Base-by-base conservation (phyloP, 1,139 yeast species). In the Pichia sp. region DNA sequence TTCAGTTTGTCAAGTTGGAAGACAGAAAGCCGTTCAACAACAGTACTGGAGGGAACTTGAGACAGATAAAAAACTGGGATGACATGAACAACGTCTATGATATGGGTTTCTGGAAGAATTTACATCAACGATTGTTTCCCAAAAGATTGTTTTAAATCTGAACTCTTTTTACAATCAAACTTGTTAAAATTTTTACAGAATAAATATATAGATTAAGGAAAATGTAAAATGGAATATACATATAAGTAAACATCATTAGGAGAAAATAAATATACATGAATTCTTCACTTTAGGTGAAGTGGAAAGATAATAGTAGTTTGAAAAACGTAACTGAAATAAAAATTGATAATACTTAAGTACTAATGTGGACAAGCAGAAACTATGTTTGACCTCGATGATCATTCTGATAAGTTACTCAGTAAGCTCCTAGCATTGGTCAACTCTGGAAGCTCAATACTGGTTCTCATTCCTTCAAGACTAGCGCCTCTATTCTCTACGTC, bases 41-140 rank as follows among this genome's bases (percentile, higher is more conserved):
- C n/a, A 2, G 9, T 3, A 8, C 31, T 8, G 52, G 55, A 1
- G 58, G 58, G 1, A 43, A 27, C 1, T 30, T 57, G 9, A 30
- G 47, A 10, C 64, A 65, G 47, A 71, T 84, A 1, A 54, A 58
- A 6, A 70, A 73, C 12, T 75, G 81, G 59, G 73, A 71, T 1
- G 84, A 82, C 24, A 63, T 89, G 54, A 73, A 69, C 43, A 89
- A 89, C 63, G 73, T 85, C 7, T 88, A 89, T 67, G 96, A 89
- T 63, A 62, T 61, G 7, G 96, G 95, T 9, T 83, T 85, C 62
- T 63, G 71, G 68, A 56, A 60, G 0, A 85, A 87, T 63, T 57
- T 82, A 9, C 65, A 58, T 42, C 75, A 75, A 44, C 64, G 80
- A 24, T 36, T 75, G 30, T 67, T 69, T 41, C 65, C 68, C 5